Evolutionary conservation across 805 yeast genomes (phyloP).

Genomic region (Blastobotrys americana): DNA sequence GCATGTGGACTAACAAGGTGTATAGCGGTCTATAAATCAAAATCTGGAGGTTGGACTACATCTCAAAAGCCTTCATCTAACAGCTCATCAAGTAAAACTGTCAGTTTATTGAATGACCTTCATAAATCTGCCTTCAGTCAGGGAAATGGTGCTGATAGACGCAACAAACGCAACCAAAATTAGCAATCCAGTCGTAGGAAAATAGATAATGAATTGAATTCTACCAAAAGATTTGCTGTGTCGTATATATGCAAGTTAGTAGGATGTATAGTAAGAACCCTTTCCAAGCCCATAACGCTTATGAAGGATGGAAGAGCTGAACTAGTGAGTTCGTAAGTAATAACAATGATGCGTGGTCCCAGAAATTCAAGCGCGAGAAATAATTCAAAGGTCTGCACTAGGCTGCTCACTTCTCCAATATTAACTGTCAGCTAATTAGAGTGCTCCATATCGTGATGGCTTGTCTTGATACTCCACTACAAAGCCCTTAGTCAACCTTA

Average conservation of each 20-base stretch:
- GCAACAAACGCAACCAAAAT: neutral
- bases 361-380: no score
- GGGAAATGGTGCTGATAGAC: neutral
- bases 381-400: no score
- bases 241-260: no score
- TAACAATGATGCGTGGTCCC: no score
- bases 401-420: no score
- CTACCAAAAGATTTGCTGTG: no score
- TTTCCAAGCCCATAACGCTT: no score
- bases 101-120: conserved; percentile 9
- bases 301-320: no score
- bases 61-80: neutral
- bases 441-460: neutral
- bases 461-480: neutral
- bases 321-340: no score
- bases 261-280: no score
- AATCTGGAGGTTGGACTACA: neutral
- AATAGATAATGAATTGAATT: neutral
- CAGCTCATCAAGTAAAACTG: conserved; percentile 1
- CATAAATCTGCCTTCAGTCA: conserved; percentile 3
- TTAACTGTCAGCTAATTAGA: conserved; percentile 3
- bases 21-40: conserved; percentile 3
- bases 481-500: conserved; percentile 20
- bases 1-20: neutral
- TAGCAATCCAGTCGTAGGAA: no score